phyloP scores from a whole-genome alignment of 2,329 filamentous ascomycete genomes.

The Didymella keratinophila region DNA sequence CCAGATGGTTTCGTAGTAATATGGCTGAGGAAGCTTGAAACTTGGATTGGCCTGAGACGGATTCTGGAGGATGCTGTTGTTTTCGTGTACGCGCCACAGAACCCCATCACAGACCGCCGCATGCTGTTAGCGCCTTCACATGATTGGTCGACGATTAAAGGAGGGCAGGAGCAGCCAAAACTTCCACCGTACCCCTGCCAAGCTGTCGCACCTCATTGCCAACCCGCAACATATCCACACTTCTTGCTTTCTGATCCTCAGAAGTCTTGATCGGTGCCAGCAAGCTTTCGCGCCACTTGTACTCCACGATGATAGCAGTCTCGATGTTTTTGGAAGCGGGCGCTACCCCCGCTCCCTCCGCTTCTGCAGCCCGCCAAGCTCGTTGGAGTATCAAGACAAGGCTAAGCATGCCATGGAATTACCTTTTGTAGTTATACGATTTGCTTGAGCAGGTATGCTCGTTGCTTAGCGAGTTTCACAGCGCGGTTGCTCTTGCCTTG shows the following conservation, averaged over 20 bases:
- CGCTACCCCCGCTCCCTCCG: constrained; percentile 23
- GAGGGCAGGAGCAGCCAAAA: constrained; percentile 14
- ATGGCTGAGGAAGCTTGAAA: constrained; percentile 38
- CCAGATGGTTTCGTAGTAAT: constrained; percentile 36
- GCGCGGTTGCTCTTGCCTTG: constrained; percentile 31
- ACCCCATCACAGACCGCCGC: neutral
- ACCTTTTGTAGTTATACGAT: constrained; percentile 9
- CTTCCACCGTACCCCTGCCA: constrained; percentile 1
- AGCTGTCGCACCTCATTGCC: constrained; percentile 19
- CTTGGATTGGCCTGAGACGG: constrained; percentile 24
- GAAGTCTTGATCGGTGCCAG: neutral
- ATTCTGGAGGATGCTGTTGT: constrained; percentile 24
- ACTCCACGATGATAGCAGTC: neutral
- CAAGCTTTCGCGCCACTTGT: constrained; percentile 18
- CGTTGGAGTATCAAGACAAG: constrained; percentile 25
- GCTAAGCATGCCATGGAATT: constrained; percentile 27
- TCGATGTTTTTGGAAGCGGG: constrained; percentile 1
- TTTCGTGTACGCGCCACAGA: constrained; percentile 18
- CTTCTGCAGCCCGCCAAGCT: constrained; percentile 36
- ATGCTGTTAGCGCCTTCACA: neutral
- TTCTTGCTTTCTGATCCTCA: constrained; percentile 10
- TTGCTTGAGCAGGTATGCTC: constrained; percentile 20
- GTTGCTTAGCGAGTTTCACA: constrained; percentile 43
- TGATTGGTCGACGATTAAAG: constrained; percentile 7
- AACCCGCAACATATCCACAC: constrained; percentile 15